These are phyloP conservation scores for Moesziomyces sp. DNA, from an alignment of 1,284 basidiomycete species.

Conservation along the genomic window DNA sequence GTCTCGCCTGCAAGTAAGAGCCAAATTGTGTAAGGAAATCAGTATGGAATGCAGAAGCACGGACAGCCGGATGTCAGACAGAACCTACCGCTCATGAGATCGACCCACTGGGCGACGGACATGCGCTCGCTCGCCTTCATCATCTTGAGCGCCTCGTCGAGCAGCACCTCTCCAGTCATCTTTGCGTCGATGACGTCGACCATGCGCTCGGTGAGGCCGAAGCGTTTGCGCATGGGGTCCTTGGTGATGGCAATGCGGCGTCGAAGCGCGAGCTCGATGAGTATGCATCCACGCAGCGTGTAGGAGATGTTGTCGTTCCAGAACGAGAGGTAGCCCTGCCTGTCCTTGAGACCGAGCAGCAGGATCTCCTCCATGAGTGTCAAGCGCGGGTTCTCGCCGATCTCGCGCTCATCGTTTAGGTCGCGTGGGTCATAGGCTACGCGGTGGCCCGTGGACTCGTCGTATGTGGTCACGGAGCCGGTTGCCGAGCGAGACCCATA, in stretches of 20 bases:
- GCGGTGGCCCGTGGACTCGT: slow-evolving; percentile 57
- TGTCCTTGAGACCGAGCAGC: slow-evolving; percentile 88
- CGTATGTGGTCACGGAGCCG: slow-evolving; percentile 48
- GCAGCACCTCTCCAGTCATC: slow-evolving; percentile 63
- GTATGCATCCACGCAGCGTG: slow-evolving; percentile 64
- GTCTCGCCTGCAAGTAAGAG: slow-evolving; percentile 51
- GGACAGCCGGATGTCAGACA: no score
- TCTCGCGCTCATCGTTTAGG: slow-evolving; percentile 80
- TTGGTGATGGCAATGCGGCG: slow-evolving; percentile 56
- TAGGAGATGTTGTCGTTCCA: slow-evolving; percentile 68
- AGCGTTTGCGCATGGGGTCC: slow-evolving; percentile 49
- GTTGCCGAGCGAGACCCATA: slow-evolving; percentile 43
- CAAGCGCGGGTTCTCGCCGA: slow-evolving; percentile 80
- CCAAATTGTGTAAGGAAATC: neutral
- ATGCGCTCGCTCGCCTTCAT: slow-evolving; percentile 60
- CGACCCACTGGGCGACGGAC: slow-evolving; percentile 63
- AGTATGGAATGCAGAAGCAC: neutral
- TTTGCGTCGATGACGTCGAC: slow-evolving; percentile 62
- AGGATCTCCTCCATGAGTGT: slow-evolving; percentile 98
- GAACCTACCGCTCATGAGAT: slow-evolving; percentile 59
- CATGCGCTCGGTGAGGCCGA: slow-evolving; percentile 47
- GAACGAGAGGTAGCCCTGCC: slow-evolving; percentile 72
- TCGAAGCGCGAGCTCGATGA: slow-evolving; percentile 65
- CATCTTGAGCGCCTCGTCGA: slow-evolving; percentile 65
- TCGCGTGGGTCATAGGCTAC: slow-evolving; percentile 95